phyloP scores from a whole-genome alignment of 768 basidiomycete genomes.

The Trametes coccinea region DNA sequence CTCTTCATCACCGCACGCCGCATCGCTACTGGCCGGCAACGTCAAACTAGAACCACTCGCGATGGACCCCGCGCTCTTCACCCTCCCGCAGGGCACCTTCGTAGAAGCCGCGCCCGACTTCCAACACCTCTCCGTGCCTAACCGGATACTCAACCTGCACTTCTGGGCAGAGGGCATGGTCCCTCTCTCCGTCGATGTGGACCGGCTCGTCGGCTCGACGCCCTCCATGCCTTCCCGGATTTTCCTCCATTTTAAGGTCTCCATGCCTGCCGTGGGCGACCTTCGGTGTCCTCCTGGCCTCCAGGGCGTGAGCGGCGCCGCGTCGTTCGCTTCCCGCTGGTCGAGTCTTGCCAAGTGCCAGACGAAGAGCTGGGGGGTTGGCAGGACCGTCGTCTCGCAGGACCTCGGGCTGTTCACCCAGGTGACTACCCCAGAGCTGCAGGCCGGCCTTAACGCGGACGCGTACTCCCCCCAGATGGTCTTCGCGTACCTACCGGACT shows the following conservation, averaged over 20 bases:
- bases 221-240: conserved; percentile 41
- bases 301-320: conserved; percentile 61
- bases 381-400: conserved; percentile 50
- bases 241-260: conserved; percentile 56
- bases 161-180: conserved; percentile 71
- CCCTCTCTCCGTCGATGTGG: conserved; percentile 60
- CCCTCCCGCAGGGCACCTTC: conserved; percentile 24
- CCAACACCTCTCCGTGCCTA: conserved; percentile 30
- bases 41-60: conserved; percentile 32
- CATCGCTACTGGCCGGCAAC: conserved; percentile 16
- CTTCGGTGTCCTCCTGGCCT: conserved; percentile 53
- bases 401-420: conserved; percentile 53
- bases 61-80: conserved; percentile 28
- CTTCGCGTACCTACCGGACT: conserved; percentile 65
- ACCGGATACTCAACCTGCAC: conserved; percentile 43
- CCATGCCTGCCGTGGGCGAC: conserved; percentile 57
- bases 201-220: conserved; percentile 45
- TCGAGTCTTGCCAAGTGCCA: conserved; percentile 56
- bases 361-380: conserved; percentile 55
- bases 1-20: conserved; percentile 16
- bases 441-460: conserved; percentile 35
- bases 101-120: conserved; percentile 17
- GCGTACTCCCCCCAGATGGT: conserved; percentile 43
- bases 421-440: conserved; percentile 32
- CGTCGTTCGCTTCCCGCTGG: conserved; percentile 58